phyloP scores from a whole-genome alignment of 164 flowering plant species.

The Vitis labrusca region DNA sequence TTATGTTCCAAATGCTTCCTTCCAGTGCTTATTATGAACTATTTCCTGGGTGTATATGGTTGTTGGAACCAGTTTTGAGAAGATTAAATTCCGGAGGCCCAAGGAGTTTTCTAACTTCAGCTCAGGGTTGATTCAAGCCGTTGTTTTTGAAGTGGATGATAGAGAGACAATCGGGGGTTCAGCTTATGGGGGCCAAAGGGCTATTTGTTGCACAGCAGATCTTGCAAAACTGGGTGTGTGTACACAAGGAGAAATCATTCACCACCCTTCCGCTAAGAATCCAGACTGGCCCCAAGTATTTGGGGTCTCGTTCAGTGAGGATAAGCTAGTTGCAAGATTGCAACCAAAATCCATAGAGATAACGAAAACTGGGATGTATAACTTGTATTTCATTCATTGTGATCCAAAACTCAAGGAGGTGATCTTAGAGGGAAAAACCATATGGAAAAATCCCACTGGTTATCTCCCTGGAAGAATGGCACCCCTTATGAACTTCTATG shows the following conservation, averaged over 20 bases:
- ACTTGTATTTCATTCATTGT: constrained; percentile 91
- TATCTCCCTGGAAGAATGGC: constrained; percentile 99
- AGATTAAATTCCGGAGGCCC: constrained; percentile 67
- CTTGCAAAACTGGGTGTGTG: constrained; percentile 92
- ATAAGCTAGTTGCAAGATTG: constrained; percentile 50
- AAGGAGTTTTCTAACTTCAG: constrained; percentile 48
- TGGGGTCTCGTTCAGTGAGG: constrained; percentile 51
- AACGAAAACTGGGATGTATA: constrained; percentile 93
- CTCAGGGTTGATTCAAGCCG: constrained; percentile 65
- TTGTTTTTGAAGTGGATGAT: constrained; percentile 95
- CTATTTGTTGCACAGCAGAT: constrained; percentile 91
- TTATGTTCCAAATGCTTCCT: not conserved
- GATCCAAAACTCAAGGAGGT: constrained; percentile 67
- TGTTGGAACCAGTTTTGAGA: constrained; percentile 69
- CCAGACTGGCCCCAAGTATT: constrained; percentile 88
- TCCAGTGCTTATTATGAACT: not conserved
- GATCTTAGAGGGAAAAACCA: constrained; percentile 75
- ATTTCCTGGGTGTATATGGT: not conserved
- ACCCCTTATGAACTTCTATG: constrained; percentile 89
- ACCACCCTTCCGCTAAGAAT: constrained; percentile 64
- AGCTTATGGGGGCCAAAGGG: constrained; percentile 98
- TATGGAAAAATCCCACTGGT: constrained; percentile 97
- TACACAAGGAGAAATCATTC: constrained; percentile 68
- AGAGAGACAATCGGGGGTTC: constrained; percentile 93
- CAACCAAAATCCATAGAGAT: constrained; percentile 58